Evolutionary conservation across 2,329 filamentous ascomycete species (phyloP).

Genomic region (Fusarium chuoi): DNA sequence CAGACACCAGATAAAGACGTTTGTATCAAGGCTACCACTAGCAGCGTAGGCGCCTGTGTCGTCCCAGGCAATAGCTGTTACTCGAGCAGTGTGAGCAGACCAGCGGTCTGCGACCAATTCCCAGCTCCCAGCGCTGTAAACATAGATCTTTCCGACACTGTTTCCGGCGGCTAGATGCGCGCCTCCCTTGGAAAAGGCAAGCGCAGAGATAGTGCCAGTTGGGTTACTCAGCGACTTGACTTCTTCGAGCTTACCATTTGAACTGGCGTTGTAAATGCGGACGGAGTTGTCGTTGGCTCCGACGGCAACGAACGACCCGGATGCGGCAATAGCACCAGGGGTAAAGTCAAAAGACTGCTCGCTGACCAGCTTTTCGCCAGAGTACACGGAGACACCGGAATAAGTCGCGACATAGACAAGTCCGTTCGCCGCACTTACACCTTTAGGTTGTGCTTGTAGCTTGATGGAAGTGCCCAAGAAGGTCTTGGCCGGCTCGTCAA

Average conservation of each 20-base stretch:
- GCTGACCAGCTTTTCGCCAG: conserved; percentile 69
- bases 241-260: conserved; percentile 65
- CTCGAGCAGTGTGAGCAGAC: conserved; percentile 69
- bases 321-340: conserved; percentile 77
- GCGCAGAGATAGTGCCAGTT: conserved; percentile 76
- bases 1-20: conserved; percentile 92
- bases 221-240: conserved; percentile 71
- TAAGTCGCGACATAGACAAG: conserved; percentile 68
- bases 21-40: conserved; percentile 89
- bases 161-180: conserved; percentile 83
- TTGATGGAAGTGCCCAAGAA: conserved; percentile 77
- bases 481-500: conserved; percentile 78
- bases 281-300: conserved; percentile 79
- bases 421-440: conserved; percentile 66
- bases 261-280: conserved; percentile 73
- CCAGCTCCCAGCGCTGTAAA: conserved; percentile 72
- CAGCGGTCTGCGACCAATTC: conserved; percentile 80
- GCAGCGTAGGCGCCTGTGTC: conserved; percentile 79
- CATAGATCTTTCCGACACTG: conserved; percentile 85
- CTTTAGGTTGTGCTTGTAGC: conserved; percentile 84
- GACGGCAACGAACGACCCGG: conserved; percentile 75
- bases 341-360: conserved; percentile 69
- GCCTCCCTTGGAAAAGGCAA: conserved; percentile 87
- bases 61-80: conserved; percentile 78
- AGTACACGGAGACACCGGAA: conserved; percentile 64